Percentiles rank a stretch among this genome's conserved stretches.
Evolutionary conservation across 768 basidiomycete genomes (phyloP).

Genomic region (Pilatotrama ljubarskyi): DNA sequence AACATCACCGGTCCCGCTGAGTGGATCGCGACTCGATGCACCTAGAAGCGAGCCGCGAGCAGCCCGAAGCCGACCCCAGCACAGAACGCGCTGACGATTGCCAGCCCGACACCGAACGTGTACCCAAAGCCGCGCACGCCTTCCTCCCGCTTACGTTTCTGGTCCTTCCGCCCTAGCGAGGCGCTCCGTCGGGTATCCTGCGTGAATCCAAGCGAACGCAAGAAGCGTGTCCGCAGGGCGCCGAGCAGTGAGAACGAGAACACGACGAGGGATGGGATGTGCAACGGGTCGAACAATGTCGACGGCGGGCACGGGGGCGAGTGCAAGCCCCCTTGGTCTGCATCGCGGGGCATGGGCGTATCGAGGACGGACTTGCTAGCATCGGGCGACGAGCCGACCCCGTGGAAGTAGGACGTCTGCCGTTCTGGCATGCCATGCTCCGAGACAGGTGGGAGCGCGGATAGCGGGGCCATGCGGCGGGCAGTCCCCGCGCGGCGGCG

Average conservation of each 20-base stretch:
- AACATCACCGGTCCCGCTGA: too few species aligned
- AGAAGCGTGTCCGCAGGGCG: slow-evolving; percentile 39
- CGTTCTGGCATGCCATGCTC: neutral
- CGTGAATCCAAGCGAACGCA: slow-evolving; percentile 23
- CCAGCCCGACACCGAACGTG: slow-evolving; percentile 31
- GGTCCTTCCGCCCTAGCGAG: too few species aligned
- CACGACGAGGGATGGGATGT: slow-evolving; percentile 61
- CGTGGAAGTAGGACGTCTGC: slow-evolving; percentile 10
- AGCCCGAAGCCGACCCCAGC: slow-evolving; percentile 47
- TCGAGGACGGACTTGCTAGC: slow-evolving; percentile 11
- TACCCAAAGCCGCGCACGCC: slow-evolving; percentile 2
- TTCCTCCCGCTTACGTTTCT: neutral
- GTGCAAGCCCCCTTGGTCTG: neutral
- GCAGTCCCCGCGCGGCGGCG: slow-evolving; percentile 33
- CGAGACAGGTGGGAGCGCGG: neutral
- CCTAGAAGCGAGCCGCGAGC: slow-evolving; percentile 24
- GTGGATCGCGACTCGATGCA: too few species aligned
- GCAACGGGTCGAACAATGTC: slow-evolving; percentile 58
- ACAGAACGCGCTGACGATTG: slow-evolving; percentile 44
- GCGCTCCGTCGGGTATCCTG: too few species aligned
- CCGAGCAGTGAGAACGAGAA: slow-evolving; percentile 62
- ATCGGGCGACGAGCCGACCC: neutral
- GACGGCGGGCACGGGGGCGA: slow-evolving; percentile 28
- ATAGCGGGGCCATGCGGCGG: slow-evolving; percentile 3
- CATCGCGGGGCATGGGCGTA: neutral